A percentile compares a stretch with the other conserved stretches of the same genome.
Evolutionary conservation across 2,329 filamentous ascomycete genomes (phyloP).

Genomic region (Grosmannia clavigera): DNA sequence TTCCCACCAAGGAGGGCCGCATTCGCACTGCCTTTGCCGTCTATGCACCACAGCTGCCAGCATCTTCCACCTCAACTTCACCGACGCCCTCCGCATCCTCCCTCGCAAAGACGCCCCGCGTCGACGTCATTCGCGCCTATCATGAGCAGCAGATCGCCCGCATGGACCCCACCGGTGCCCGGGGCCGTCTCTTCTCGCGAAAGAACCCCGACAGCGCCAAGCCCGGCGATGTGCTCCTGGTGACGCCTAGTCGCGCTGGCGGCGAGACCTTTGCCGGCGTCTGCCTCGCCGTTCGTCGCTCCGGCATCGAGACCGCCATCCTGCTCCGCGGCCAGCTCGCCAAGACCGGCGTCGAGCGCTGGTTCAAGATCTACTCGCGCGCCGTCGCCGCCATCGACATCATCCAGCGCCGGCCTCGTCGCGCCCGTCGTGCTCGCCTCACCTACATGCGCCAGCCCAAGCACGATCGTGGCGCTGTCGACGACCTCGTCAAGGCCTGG

Average conservation of each 20-base stretch:
- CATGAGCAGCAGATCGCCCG: slow-evolving; percentile 54
- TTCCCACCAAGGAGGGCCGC: slow-evolving; percentile 7
- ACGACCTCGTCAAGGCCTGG: slow-evolving; percentile 61
- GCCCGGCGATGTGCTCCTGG: slow-evolving; percentile 82
- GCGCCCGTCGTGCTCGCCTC: slow-evolving; percentile 73
- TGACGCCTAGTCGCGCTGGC: slow-evolving; percentile 64
- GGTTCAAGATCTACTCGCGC: slow-evolving; percentile 89
- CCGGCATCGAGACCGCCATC: slow-evolving; percentile 82
- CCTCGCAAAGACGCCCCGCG: slow-evolving; percentile 8
- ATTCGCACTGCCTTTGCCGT: slow-evolving; percentile 35
- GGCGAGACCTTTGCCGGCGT: slow-evolving; percentile 86
- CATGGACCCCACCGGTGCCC: slow-evolving; percentile 76
- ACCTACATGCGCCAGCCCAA: slow-evolving; percentile 83
- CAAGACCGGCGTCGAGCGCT: slow-evolving; percentile 87
- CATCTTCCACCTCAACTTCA: background rate
- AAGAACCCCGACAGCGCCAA: slow-evolving; percentile 67
- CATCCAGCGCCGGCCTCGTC: slow-evolving; percentile 73
- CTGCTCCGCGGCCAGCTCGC: slow-evolving; percentile 78
- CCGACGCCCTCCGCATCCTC: slow-evolving; percentile 2
- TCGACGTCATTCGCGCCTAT: slow-evolving; percentile 53
- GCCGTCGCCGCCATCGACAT: slow-evolving; percentile 86
- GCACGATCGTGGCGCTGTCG: slow-evolving; percentile 79
- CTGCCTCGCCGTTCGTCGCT: slow-evolving; percentile 71
- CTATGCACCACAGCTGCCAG: slow-evolving; percentile 20
- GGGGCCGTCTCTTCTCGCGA: slow-evolving; percentile 68